Evolutionary conservation across 768 basidiomycete genomes (phyloP).

Genomic region (Lyophyllum shimeji): DNA sequence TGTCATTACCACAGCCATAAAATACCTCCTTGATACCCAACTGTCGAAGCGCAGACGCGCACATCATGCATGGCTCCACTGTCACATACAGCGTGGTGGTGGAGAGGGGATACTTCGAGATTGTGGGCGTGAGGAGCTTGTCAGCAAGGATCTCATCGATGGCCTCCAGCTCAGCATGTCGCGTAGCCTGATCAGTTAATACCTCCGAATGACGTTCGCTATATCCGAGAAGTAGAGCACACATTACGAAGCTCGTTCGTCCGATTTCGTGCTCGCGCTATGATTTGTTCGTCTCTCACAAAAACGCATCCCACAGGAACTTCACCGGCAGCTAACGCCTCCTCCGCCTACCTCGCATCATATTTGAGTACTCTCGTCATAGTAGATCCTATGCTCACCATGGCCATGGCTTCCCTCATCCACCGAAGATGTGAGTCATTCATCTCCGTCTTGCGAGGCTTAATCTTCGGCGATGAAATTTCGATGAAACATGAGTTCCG

Average conservation of each 20-base stretch:
- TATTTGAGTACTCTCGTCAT: conserved; percentile 2
- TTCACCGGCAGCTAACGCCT: conserved; percentile 82
- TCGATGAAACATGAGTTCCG: background rate
- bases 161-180: conserved; percentile 97
- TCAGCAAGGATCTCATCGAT: conserved; percentile 84
- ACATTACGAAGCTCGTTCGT: conserved; percentile 96
- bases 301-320: conserved; percentile 98
- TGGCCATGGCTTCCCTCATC: conserved; percentile 83
- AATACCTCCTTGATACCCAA: conserved; percentile 87
- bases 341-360: conserved; percentile 59
- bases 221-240: conserved; percentile 19
- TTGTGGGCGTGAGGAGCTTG: conserved; percentile 50
- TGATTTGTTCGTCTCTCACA: conserved; percentile 71
- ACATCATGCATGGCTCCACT: conserved; percentile 99
- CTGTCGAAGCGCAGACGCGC: conserved; percentile 92
- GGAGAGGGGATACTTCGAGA: conserved; percentile 61
- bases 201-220: conserved; percentile 5
- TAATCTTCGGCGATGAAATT: background rate
- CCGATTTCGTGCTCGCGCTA: conserved; percentile 87
- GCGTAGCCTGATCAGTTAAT: conserved; percentile 69
- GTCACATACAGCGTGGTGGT: conserved; percentile 93
- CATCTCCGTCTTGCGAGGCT: background rate
- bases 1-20: conserved; percentile 93
- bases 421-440: conserved; percentile 45
- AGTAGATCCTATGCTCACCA: conserved; percentile 49